Percentiles rank a stretch among this genome's conserved stretches.
These are phyloP conservation scores for Selenicereus undatus DNA, from an alignment of 148 eudicot genomes.

Conservation along the genomic window DNA sequence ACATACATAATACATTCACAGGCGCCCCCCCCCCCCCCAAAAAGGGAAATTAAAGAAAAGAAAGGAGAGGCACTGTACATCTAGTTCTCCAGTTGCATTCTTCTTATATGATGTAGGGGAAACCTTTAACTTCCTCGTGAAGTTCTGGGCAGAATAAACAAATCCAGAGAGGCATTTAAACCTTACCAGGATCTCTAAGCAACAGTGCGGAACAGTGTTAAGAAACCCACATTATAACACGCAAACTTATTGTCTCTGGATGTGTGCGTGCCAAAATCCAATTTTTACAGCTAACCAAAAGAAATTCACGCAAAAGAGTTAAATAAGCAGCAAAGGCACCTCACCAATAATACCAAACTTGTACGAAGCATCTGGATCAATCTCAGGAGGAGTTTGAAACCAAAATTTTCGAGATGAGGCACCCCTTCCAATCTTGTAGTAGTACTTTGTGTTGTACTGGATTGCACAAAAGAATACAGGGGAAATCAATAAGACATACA, in stretches of 20 bases:
- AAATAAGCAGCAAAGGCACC: conserved; percentile 15
- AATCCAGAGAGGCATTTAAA: not conserved
- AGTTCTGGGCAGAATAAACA: not conserved
- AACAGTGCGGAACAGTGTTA: not conserved
- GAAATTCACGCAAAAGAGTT: not conserved
- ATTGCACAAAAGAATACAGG: conserved; percentile 3
- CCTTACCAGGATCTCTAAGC: not conserved
- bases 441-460: conserved; percentile 81
- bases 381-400: conserved; percentile 87
- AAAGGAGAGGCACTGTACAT: not conserved
- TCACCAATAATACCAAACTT: conserved; percentile 91
- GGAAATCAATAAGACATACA: not conserved
- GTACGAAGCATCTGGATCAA: conserved; percentile 69
- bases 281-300: not conserved
- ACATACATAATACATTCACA: too few relatives aligned
- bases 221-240: not conserved
- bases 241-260: not conserved
- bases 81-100: not conserved
- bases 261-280: not conserved
- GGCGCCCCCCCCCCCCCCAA: not conserved
- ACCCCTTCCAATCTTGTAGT: conserved; percentile 70
- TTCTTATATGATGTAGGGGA: not conserved
- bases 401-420: conserved; percentile 69
- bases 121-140: not conserved
- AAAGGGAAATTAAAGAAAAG: not conserved